Conservation (phyloP, 2,329 filamentous ascomycete genomes). For the Neonectria faginata region DNA sequence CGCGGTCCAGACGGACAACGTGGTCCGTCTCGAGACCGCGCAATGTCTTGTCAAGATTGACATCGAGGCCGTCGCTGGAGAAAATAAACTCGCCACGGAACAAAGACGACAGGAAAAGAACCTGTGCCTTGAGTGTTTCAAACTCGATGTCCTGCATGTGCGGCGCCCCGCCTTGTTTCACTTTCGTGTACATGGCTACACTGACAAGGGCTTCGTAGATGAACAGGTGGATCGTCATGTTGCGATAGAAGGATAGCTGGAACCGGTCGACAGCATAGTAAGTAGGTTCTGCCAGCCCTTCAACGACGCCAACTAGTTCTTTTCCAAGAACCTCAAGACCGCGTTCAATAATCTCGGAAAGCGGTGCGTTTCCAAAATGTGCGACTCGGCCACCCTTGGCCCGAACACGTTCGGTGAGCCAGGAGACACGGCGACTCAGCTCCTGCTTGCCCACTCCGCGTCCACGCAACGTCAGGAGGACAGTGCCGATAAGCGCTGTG, state of each 20-base stretch:
- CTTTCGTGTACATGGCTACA: constrained; percentile 87
- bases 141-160: constrained; percentile 83
- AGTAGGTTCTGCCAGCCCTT: constrained; percentile 87
- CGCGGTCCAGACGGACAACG: constrained; percentile 76
- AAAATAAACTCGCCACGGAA: constrained; percentile 99
- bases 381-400: constrained; percentile 92
- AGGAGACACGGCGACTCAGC: constrained; percentile 86
- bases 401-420: constrained; percentile 84
- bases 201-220: constrained; percentile 93
- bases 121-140: constrained; percentile 78
- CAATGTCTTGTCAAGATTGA: constrained; percentile 85
- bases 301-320: constrained; percentile 83
- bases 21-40: constrained; percentile 80
- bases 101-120: constrained; percentile 89
- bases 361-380: constrained; percentile 86
- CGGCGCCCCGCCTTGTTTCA: constrained; percentile 91
- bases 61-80: constrained; percentile 82
- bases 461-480: constrained; percentile 89
- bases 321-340: constrained; percentile 92
- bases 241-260: constrained; percentile 97
- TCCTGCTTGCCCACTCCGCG: constrained; percentile 91
- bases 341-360: constrained; percentile 85
- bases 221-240: constrained; percentile 99
- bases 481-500: constrained; percentile 93
- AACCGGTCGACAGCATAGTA: constrained; percentile 97